phyloP scores from a whole-genome alignment of 2,329 filamentous ascomycete genomes.

The Sclerotinia trifoliorum region DNA sequence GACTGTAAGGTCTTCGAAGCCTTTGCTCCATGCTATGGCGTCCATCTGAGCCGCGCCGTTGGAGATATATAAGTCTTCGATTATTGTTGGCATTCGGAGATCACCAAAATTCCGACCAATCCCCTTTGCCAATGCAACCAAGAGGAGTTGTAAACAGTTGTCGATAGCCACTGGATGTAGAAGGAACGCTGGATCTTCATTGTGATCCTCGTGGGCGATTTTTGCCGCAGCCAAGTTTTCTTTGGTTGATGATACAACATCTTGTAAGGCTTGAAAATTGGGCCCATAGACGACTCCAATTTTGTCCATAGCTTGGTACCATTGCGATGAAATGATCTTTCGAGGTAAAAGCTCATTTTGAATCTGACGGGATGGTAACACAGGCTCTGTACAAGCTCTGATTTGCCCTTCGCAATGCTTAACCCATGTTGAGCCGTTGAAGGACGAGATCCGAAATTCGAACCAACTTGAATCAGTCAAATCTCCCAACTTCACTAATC shows the following conservation, averaged over 20 bases:
- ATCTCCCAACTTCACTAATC: conserved; percentile 29
- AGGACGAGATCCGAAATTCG: conserved; percentile 37
- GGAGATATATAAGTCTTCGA: conserved; percentile 3
- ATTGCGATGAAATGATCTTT: background rate
- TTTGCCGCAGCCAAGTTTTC: background rate
- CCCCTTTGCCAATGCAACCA: background rate
- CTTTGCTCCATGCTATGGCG: background rate
- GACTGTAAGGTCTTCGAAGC: background rate
- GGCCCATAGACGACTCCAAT: conserved; percentile 32
- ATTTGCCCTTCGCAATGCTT: conserved; percentile 32
- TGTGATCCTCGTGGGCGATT: background rate
- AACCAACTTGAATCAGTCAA: conserved; percentile 35
- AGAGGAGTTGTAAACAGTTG: background rate
- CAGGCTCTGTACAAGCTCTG: conserved; percentile 30
- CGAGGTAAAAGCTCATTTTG: conserved; percentile 10
- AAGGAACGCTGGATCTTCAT: background rate
- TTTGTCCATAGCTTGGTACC: conserved; percentile 25
- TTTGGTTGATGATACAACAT: conserved; percentile 9
- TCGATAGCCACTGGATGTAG: background rate
- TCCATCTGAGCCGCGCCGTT: background rate
- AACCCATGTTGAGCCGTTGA: conserved; percentile 35
- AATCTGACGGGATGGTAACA: background rate
- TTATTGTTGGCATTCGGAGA: background rate
- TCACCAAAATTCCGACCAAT: background rate
- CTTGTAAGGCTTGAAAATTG: conserved; percentile 28